These are phyloP conservation scores for Thamnidium elegans DNA, from an alignment of 192 early-diverging fungal genomes.

Conservation along the genomic window DNA sequence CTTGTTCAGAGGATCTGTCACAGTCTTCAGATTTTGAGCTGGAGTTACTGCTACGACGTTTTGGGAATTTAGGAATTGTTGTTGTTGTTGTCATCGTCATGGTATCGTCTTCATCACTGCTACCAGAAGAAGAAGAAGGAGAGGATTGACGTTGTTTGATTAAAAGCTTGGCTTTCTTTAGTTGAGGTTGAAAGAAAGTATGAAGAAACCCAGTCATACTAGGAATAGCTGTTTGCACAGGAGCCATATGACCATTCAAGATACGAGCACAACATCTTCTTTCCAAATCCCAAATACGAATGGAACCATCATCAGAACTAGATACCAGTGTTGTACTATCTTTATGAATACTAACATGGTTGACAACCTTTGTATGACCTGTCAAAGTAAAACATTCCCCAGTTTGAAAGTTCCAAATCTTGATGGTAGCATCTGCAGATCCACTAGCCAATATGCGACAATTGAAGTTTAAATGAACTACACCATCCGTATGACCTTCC, in stretches of 20 bases:
- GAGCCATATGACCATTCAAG: slow-evolving; percentile 66
- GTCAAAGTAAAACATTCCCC: slow-evolving; percentile 66
- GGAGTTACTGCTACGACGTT: neutral
- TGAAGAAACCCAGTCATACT: slow-evolving; percentile 31
- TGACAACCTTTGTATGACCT: slow-evolving; percentile 89
- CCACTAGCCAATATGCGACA: slow-evolving; percentile 77
- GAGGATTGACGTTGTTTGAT: neutral
- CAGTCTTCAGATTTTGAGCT: neutral
- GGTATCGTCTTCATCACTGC: slow-evolving; percentile 1
- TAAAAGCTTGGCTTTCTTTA: neutral
- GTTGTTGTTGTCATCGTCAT: no score
- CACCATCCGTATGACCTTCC: slow-evolving; percentile 71
- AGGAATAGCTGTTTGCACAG: slow-evolving; percentile 56
- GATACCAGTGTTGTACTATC: slow-evolving; percentile 60
- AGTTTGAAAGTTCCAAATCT: slow-evolving; percentile 79
- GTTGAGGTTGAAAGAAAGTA: slow-evolving; percentile 24
- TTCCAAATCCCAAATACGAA: slow-evolving; percentile 82
- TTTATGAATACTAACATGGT: slow-evolving; percentile 77
- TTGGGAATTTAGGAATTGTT: neutral
- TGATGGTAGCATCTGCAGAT: slow-evolving; percentile 77
- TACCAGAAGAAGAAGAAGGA: neutral
- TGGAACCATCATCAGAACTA: slow-evolving; percentile 83
- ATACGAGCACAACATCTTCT: slow-evolving; percentile 60
- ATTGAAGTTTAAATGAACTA: slow-evolving; percentile 82
- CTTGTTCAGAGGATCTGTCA: slow-evolving; percentile 29